Base-by-base conservation (phyloP, 805 yeast species). In the Scheffersomyces coipomensis region DNA sequence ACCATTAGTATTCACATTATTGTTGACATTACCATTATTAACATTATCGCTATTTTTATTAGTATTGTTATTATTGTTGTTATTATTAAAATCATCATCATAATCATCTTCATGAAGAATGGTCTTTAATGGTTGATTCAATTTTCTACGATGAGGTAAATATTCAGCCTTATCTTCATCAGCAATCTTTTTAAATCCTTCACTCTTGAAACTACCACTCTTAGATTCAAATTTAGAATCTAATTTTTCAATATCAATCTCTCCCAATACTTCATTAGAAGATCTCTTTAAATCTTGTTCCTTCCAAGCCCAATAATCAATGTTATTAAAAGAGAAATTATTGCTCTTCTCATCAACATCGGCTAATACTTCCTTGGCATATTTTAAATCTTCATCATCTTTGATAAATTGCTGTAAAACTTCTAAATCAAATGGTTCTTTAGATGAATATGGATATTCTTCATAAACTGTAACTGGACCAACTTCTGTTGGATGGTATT, bases 71-170 rank as follows among this genome's bases (percentile, higher is more conserved):
- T 16, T 27, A 7, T 29, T 24, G 23, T 38, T 38, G 21, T 24
- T 38, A 25, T 40, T 37, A 29, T 24, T 40, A 9, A 34, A 17
- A 24, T 17, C 38, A 19, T 39, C 42, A 21, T 55, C 53, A 16
- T 70, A 76, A 16, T 78, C 82, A 22, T 75, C 83, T 35, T 76
- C 83, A 44, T 78, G 79, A 45, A 79, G 82, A n/a, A 86, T 76
- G 0, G 91, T 85, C 42, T 79, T 83, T 45, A 86, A 63, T n/a
- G 90, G 91, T 47, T 76, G 71, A 13, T 32, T n/a, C 1, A 76
- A 62, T 50, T 76, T 80, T 43, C 87, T 77, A 35, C 93, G 81
- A 58, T 89, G 97, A 2, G 95, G 93, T 38, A 90, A 66, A 55
- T 88, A 90, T 43, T 79, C 84, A 11, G 78, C 67, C 57, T 90